Percentiles rank a stretch among this genome's conserved stretches.
These are phyloP conservation scores for Hericium rajendrae DNA, from an alignment of 768 basidiomycete species.

Conservation along the genomic window DNA sequence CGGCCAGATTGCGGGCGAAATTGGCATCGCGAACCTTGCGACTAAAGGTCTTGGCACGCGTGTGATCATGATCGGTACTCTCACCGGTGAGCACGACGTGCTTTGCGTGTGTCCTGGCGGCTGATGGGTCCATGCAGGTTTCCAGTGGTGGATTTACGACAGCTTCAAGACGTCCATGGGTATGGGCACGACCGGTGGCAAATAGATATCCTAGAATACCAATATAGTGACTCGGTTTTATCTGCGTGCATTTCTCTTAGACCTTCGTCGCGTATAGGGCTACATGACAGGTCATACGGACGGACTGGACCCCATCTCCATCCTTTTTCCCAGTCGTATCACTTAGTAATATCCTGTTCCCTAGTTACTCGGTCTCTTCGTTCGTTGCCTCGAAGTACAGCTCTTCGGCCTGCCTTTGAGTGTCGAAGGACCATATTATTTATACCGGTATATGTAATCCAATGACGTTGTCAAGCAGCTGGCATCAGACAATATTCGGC, in stretches of 20 bases:
- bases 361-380: no score
- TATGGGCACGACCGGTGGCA: conserved; percentile 82
- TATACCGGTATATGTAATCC: no score
- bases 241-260: background rate
- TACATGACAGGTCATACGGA: no score
- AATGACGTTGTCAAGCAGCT: no score
- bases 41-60: conserved; percentile 86
- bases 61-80: conserved; percentile 64
- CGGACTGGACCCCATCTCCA: no score
- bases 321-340: no score
- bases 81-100: conserved; percentile 21
- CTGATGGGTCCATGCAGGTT: conserved; percentile 24
- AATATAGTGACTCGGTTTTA: background rate
- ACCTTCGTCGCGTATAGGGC: background rate
- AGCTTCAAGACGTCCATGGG: conserved; percentile 78
- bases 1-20: conserved; percentile 62
- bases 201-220: conserved; percentile 35
- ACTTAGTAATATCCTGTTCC: no score
- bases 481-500: no score
- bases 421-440: no score
- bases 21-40: conserved; percentile 51
- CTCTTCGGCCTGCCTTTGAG: no score
- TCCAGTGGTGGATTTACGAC: conserved; percentile 95
- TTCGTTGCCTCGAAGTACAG: no score
- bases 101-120: no score